These are phyloP conservation scores for Syncephalis fuscata DNA, from an alignment of 371 early-diverging fungal genomes.

Conservation along the genomic window DNA sequence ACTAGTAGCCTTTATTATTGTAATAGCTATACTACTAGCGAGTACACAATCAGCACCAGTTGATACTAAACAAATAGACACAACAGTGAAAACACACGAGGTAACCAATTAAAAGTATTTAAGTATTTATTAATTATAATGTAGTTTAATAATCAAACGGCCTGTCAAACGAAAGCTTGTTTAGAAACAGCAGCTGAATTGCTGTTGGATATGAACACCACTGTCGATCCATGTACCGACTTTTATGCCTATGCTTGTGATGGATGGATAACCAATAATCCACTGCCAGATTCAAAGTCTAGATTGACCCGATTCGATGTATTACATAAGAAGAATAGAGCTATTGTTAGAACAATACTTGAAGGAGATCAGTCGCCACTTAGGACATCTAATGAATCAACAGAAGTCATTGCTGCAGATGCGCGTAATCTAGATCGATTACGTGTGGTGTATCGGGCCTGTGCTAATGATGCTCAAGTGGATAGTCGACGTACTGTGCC, in stretches of 20 bases:
- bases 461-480: too few relatives aligned
- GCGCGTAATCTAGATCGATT: too few relatives aligned
- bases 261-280: not conserved
- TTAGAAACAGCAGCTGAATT: constrained; percentile 35
- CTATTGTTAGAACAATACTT: not conserved
- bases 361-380: not conserved
- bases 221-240: constrained; percentile 29
- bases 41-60: too few relatives aligned
- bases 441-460: too few relatives aligned
- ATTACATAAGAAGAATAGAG: not conserved
- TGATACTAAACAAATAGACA: too few relatives aligned
- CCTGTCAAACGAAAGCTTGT: constrained; percentile 29
- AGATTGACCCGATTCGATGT: not conserved
- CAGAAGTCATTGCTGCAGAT: not conserved
- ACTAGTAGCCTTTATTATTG: too few relatives aligned
- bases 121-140: too few relatives aligned
- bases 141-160: constrained; percentile 5
- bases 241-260: constrained; percentile 35
- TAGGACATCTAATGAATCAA: constrained; percentile 6
- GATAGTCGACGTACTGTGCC: too few relatives aligned
- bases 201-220: constrained; percentile 19
- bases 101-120: too few relatives aligned
- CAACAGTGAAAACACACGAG: too few relatives aligned
- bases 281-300: not conserved
- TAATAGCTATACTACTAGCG: too few relatives aligned